Base-by-base conservation (phyloP, 768 basidiomycete genomes). In the Leccinum sublutescens region DNA sequence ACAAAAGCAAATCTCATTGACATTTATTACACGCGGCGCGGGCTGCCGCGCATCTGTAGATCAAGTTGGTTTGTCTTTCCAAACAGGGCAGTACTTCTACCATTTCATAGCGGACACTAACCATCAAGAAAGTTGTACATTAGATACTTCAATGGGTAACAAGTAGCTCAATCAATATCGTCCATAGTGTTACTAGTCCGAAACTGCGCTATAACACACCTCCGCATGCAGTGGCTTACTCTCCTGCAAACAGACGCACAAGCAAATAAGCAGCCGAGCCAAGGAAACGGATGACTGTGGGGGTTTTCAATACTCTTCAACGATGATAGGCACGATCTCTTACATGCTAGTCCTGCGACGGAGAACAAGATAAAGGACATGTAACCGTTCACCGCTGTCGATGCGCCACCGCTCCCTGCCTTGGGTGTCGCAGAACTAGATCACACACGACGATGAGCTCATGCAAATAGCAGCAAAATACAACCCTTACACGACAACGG, bases 301-400 rank as follows among this genome's bases (percentile, higher is more conserved):
- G 29, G 33, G 25, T 29, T 49, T n/a, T 29, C 1, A 40, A n/a
- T 55, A 27, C 7, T 12, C 11, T n/a, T 40, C 40, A 40, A 7
- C 19, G 11, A 2, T 15, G 11, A 17, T 36, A 55, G 49, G 23
- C 34, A 54, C 1, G 4, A 60, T 38, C 40, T 82, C 93, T 75
- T 68, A 96, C 94, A 79, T 12, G 94, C 93, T 43, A 97, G 83
- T 12, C 91, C 86, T 5, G 89, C 91, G 49, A 96, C 93, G 1
- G 91, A 92, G 75, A 87, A 95, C 56, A 98, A 73, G 60, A 97
- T 78, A 71, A 95, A 93, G 15, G 87, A 83, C 88, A 96, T 90
- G 70, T 96, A 96, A 2, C 91, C 92, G 56, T 85, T 86, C 3
- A 94, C 90, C 29, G 85, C 80, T 1, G 71, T 72, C 27, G 77